Conservation (phyloP, 495 filamentous ascomycete genomes). For the Xylaria intraflava region DNA sequence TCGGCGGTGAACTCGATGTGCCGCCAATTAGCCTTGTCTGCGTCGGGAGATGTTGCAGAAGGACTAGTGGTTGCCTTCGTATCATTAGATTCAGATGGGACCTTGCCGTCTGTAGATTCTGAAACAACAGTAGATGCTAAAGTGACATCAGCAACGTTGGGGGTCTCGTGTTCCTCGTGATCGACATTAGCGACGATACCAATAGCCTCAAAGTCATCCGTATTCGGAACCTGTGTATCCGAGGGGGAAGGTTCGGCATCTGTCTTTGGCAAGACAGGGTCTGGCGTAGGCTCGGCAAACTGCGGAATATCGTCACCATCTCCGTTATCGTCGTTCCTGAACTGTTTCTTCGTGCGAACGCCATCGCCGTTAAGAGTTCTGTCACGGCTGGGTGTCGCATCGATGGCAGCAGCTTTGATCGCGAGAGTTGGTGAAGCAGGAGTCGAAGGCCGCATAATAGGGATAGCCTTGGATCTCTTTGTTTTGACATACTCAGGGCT, state of each 20-base stretch:
- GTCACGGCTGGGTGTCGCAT: constrained; percentile 40
- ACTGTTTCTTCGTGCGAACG: constrained; percentile 61
- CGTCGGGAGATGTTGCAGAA: constrained; percentile 35
- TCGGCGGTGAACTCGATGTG: constrained; percentile 39
- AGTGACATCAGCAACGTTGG: constrained; percentile 32
- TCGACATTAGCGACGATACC: constrained; percentile 17
- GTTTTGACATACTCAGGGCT: constrained; percentile 53
- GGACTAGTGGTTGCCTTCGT: constrained; percentile 45
- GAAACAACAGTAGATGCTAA: constrained; percentile 41
- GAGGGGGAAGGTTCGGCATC: constrained; percentile 20
- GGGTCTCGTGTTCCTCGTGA: constrained; percentile 42
- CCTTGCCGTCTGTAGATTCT: constrained; percentile 42
- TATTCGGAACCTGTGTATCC: constrained; percentile 3
- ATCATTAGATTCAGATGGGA: constrained; percentile 39
- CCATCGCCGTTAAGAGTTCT: constrained; percentile 50
- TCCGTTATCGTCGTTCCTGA: constrained; percentile 46
- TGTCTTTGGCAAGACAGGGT: constrained; percentile 35
- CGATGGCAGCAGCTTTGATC: background rate
- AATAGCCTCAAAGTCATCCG: constrained; percentile 26
- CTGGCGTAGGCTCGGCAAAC: constrained; percentile 56
- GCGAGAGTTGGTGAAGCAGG: constrained; percentile 17
- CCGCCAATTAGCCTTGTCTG: constrained; percentile 32
- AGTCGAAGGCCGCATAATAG: constrained; percentile 65
- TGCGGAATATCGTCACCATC: constrained; percentile 62
- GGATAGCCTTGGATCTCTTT: constrained; percentile 74